Evolutionary conservation across 2,329 filamentous ascomycete species (phyloP).

Genomic region (Aspergillus alliaceus): DNA sequence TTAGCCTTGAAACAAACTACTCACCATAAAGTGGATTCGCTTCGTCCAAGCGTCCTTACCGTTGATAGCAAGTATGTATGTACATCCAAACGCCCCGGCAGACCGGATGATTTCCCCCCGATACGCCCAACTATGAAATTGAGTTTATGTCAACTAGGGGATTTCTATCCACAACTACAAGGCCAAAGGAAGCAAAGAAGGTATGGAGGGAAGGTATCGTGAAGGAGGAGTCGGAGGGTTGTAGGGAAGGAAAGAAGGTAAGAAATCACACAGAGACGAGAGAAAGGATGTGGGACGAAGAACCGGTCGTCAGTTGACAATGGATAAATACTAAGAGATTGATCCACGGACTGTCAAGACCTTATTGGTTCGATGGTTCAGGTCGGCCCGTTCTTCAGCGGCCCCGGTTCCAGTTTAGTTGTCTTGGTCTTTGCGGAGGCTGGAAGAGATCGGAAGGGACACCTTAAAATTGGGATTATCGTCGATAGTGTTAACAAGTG

Average conservation of each 20-base stretch:
- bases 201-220: not conserved
- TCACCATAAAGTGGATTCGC: constrained; percentile 14
- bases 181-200: not conserved
- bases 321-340: constrained; percentile 3
- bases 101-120: constrained; percentile 12
- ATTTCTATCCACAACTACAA: not conserved
- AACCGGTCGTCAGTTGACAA: not conserved
- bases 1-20: constrained; percentile 18
- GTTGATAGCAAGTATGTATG: constrained; percentile 7
- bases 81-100: constrained; percentile 15
- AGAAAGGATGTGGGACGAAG: constrained; percentile 3
- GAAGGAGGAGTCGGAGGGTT: no score
- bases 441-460: not conserved
- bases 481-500: constrained; percentile 3
- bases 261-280: not conserved
- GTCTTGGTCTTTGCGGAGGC: constrained; percentile 13
- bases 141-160: constrained; percentile 3
- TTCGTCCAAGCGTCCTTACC: constrained; percentile 16
- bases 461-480: no score
- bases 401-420: constrained; percentile 3
- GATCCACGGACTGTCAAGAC: constrained; percentile 1
- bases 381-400: constrained; percentile 15
- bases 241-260: no score
- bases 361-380: constrained; percentile 12
- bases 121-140: constrained; percentile 3